phyloP scores from a whole-genome alignment of 768 basidiomycete genomes.

The Suillus clintonianus region DNA sequence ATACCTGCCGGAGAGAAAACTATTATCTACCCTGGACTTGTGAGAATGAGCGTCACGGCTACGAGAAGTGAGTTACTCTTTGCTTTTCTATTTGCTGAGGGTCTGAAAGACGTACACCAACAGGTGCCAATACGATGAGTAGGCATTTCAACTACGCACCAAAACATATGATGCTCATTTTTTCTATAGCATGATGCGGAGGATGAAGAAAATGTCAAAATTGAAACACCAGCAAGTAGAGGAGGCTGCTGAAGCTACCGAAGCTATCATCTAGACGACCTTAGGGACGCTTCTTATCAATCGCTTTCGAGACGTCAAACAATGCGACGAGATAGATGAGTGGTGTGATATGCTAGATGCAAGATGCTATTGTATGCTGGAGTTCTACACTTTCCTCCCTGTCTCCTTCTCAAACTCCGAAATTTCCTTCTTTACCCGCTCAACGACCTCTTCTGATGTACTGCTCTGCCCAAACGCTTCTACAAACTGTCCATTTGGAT shows the following conservation, averaged over 20 bases:
- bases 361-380: slow-evolving; percentile 1
- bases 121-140: slow-evolving; percentile 97
- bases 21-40: slow-evolving; percentile 91
- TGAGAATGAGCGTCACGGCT: slow-evolving; percentile 81
- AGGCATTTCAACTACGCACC: slow-evolving; percentile 1
- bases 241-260: slow-evolving; percentile 31
- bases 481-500: slow-evolving; percentile 90
- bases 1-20: slow-evolving; percentile 78
- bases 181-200: slow-evolving; percentile 69
- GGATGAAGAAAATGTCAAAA: slow-evolving; percentile 84
- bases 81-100: neutral
- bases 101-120: neutral
- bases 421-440: slow-evolving; percentile 58
- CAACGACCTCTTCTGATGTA: slow-evolving; percentile 65
- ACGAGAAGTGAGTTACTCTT: slow-evolving; percentile 70
- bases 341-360: slow-evolving; percentile 6
- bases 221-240: slow-evolving; percentile 54
- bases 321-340: slow-evolving; percentile 12
- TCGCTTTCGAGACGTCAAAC: neutral
- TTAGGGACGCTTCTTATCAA: neutral
- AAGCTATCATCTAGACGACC: neutral
- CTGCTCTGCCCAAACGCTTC: slow-evolving; percentile 94
- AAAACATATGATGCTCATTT: slow-evolving; percentile 2
- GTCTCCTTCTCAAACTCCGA: slow-evolving; percentile 40
- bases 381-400: slow-evolving; percentile 30